Evolutionary conservation across 2,329 filamentous ascomycete species (phyloP), one percentile per base, ranked within the genome.

Genomic region (Xylariaceae sp.): DNA sequence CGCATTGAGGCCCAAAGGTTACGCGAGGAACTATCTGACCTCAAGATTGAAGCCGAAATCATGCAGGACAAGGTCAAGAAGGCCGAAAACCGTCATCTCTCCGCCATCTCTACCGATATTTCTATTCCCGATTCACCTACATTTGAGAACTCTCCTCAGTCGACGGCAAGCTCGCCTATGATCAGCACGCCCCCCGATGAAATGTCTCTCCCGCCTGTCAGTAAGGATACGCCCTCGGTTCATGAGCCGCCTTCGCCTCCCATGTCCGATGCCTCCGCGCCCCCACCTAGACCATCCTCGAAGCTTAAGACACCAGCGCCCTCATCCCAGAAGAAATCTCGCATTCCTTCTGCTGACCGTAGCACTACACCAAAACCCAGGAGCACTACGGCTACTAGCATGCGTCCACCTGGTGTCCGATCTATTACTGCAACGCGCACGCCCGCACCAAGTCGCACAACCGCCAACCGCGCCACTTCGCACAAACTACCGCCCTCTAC

Each of bases 1-100:
- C 86, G 94, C 44, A 97, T 99, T 64, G 92, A 97, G 66, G 85
- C 88, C 8, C 94, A 99, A 73, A 83, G 93, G 43, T 77, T 97
- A 57, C 86, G 91, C 32, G 92, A 97, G 67, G 94, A 99, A 71
- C 79, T 97, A 10, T 89, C 90, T 5, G 94, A 99, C 70, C 81
- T 97, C 63, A 95, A 91, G 77, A 91, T 99, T 58, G 94, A 99
- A 74, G 88, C 89, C 55, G 94, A 97, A 68, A 94, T 99, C 66
- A 83, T 93, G 66, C 88, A 94, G 67, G 91, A 96, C 79, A 97
- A 97, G 80, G 79, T 97, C 68, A 89, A 89, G 69, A 89, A 92
- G 72, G 77, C 83, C 37, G 81, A 83, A 60, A 62, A 70, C 18
- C 80, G 83, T 42, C 82, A 86, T 62, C 70, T 86, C 18, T 83